phyloP scores from a whole-genome alignment of 305 asterid genomes.

The Ajuga reptans region DNA sequence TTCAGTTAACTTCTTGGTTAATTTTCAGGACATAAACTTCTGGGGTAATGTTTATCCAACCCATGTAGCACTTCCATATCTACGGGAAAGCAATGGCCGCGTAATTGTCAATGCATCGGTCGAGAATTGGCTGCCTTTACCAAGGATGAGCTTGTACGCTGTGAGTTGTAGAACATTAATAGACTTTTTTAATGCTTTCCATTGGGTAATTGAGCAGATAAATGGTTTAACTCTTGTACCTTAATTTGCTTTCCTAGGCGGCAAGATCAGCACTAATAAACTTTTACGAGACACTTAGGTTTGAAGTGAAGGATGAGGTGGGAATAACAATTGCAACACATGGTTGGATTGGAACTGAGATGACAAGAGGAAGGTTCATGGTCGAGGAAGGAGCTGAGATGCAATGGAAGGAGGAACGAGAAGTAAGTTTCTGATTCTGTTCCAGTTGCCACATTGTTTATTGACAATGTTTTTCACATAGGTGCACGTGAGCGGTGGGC shows the following conservation, averaged over 20 bases:
- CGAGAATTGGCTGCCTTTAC: slow-evolving; percentile 78
- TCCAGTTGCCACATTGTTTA: no score
- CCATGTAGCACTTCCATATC: slow-evolving; percentile 72
- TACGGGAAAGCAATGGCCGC: slow-evolving; percentile 56
- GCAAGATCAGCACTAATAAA: slow-evolving; percentile 75
- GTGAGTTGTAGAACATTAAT: no score
- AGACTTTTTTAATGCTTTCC: no score
- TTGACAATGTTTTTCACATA: no score
- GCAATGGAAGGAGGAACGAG: slow-evolving; percentile 96
- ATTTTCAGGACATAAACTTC: slow-evolving; percentile 65
- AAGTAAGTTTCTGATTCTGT: slow-evolving; percentile 37
- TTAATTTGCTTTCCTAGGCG: slow-evolving; percentile 33
- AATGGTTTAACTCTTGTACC: not conserved
- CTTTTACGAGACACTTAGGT: slow-evolving; percentile 72
- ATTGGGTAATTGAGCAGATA: no score
- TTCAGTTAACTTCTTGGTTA: not conserved
- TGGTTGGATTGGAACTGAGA: slow-evolving; percentile 80
- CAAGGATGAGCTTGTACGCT: slow-evolving; percentile 83
- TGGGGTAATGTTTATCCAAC: slow-evolving; percentile 96
- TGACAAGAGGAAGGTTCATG: slow-evolving; percentile 71
- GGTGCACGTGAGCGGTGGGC: slow-evolving; percentile 57
- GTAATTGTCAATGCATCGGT: slow-evolving; percentile 70
- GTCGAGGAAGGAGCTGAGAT: slow-evolving; percentile 86
- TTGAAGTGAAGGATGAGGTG: slow-evolving; percentile 58
- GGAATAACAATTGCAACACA: slow-evolving; percentile 81